Evolutionary conservation across 495 filamentous ascomycete genomes (phyloP), one percentile per base, ranked within the genome.

Genomic region (Neurospora hispaniola): DNA sequence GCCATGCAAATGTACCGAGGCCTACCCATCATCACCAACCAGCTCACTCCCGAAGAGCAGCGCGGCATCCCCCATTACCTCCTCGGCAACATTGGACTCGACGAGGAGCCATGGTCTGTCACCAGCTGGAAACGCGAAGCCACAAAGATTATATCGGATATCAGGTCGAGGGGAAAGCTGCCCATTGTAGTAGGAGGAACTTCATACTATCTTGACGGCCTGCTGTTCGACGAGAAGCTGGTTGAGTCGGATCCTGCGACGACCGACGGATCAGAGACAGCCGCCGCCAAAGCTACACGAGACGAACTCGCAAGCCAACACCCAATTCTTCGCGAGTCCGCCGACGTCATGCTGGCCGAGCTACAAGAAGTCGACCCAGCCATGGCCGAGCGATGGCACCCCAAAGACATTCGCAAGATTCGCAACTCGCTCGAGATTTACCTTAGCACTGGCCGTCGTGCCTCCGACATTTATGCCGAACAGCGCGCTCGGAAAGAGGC

Each of bases 1-100:
- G 96, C 96, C n/a, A 96, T 99, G 93, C 96, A 98, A 80, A 90
- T 99, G 87, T 99, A 99, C 77, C 85, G 89, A 42, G 96, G 94
- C 10, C 85, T 99, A 23, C 94, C 96, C 1, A 92, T 98, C 74
- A 94, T 98, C 71, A 99, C 96, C 20, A 99, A 99, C 81, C 95
- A 98, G 78, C 90, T 97, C 73, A 85, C 92, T 0, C 62, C 78
- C 14, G 86, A 88, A 35, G 94, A 99, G 78, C 89, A 89, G 78
- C 87, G 90, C 73, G 92, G 91, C 31, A 86, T 99, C 41, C 92
- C 92, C 20, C 96, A 99, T 79, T 95, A 99, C 82, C 84, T 98
- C 12, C 85, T 99, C 3, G 92, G 92, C 43, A 90, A 88, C 74
- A 87, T 98, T 69, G 85, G 86, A 0, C 81, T 94, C 14, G 83